Evolutionary conservation across 352 stramenopile genomes (phyloP).

Genomic region (Thalassiosira mediterranea): DNA sequence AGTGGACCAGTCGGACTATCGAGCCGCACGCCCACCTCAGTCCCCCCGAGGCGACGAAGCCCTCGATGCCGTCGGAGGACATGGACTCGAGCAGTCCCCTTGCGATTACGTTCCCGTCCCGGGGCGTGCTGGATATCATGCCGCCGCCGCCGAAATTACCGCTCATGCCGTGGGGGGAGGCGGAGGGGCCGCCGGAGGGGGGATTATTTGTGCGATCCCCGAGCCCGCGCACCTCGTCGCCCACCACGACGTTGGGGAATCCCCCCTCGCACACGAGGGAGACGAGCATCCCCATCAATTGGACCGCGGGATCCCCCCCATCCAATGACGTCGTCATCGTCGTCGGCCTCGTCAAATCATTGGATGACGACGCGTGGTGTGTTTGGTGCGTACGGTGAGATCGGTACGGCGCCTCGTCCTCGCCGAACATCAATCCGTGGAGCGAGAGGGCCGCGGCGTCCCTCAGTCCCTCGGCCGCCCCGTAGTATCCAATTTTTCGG

Average conservation of each 20-base stretch:
- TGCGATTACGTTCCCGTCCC: neutral
- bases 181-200: neutral
- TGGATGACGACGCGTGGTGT: neutral
- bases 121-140: neutral
- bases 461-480: neutral
- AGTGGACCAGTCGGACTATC: slow-evolving; percentile 39
- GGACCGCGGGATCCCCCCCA: slow-evolving; percentile 46
- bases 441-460: neutral
- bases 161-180: neutral
- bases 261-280: slow-evolving; percentile 44
- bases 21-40: slow-evolving; percentile 42
- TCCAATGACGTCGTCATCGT: slow-evolving; percentile 1
- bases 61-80: slow-evolving; percentile 37
- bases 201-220: neutral
- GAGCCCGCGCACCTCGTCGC: slow-evolving; percentile 15
- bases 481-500: neutral
- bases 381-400: no score
- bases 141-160: neutral
- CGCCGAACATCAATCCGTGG: slow-evolving; percentile 28
- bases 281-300: slow-evolving; percentile 47
- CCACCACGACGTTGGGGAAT: slow-evolving; percentile 37
- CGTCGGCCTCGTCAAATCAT: neutral
- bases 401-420: slow-evolving; percentile 10
- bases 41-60: slow-evolving; percentile 47
- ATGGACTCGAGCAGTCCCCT: slow-evolving; percentile 15